phyloP scores from a whole-genome alignment of 225 moss, liverwort and hornwort genomes.

The Pleurozium schreberi region DNA sequence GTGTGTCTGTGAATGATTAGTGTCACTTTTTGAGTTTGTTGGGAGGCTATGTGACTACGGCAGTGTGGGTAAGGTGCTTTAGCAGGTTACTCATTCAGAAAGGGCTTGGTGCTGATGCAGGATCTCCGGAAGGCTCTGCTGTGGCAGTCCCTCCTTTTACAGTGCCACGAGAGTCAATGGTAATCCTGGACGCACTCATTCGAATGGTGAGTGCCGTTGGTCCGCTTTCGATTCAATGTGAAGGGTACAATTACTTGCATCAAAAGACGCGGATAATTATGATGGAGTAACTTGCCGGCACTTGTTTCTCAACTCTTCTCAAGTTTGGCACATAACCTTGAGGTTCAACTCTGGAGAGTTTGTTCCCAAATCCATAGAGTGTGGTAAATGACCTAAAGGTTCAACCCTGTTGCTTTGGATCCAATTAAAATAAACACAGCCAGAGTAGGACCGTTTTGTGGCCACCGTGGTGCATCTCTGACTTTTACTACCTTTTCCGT shows the following conservation, averaged over 20 bases:
- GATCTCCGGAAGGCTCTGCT: not conserved
- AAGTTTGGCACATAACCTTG: not conserved
- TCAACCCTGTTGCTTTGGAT: not conserved
- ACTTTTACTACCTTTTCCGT: not conserved
- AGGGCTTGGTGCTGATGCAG: not conserved
- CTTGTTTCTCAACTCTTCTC: not conserved
- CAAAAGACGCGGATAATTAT: not conserved
- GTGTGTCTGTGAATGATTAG: not conserved
- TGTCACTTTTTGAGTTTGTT: not conserved
- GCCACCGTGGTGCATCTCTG: not conserved
- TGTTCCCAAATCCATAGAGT: not conserved
- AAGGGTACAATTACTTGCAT: not conserved
- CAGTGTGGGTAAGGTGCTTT: not conserved
- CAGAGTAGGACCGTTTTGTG: not conserved
- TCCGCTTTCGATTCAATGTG: not conserved
- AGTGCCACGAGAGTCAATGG: not conserved
- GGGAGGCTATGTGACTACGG: not conserved
- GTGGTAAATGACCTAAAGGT: not conserved
- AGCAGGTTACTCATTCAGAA: not conserved
- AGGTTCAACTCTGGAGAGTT: not conserved
- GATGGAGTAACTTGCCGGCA: slow-evolving; percentile 34
- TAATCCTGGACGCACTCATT: not conserved
- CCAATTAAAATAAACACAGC: not conserved
- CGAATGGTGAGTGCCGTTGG: not conserved
- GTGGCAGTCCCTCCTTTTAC: not conserved